These are phyloP conservation scores for Diaporthe humulicola DNA, from an alignment of 2,329 filamentous ascomycete species.

Conservation along the genomic window DNA sequence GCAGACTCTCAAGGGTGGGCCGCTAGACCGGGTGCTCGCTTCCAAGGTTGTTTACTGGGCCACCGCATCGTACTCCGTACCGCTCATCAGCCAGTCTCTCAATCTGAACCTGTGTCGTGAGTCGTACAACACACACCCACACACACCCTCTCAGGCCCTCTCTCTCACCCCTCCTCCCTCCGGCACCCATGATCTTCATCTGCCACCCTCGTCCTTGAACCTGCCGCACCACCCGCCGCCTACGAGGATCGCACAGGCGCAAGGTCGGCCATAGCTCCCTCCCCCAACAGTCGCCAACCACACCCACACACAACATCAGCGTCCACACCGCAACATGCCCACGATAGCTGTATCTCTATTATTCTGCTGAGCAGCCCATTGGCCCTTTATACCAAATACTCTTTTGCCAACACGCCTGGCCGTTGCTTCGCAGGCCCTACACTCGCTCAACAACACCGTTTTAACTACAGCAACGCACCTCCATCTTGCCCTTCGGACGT, in stretches of 20 bases:
- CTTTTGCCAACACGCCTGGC: conserved; percentile 1
- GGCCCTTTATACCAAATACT: background rate
- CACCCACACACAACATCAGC: conserved; percentile 13
- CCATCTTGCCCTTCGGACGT: background rate
- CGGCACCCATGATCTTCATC: conserved; percentile 16
- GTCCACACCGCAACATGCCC: conserved; percentile 33
- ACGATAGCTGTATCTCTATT: conserved; percentile 17
- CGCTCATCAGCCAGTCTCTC: background rate
- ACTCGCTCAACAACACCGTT: conserved; percentile 19
- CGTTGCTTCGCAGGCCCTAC: conserved; percentile 28
- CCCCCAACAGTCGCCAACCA: conserved; percentile 19
- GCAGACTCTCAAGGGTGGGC: background rate
- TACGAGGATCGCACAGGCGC: conserved; percentile 34
- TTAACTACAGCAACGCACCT: background rate
- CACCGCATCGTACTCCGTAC: conserved; percentile 18
- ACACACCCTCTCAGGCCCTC: background rate
- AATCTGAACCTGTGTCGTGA: conserved; percentile 25
- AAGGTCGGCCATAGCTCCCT: conserved; percentile 34
- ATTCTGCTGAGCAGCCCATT: conserved; percentile 2
- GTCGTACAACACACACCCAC: conserved; percentile 17
- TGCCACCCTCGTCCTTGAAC: conserved; percentile 24
- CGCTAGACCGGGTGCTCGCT: conserved; percentile 6
- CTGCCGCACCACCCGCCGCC: conserved; percentile 17
- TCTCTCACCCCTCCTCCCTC: background rate
- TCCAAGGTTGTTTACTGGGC: conserved; percentile 29